Base-by-base conservation (phyloP, 768 basidiomycete genomes). In the Pilatotrama ljubarskyi region DNA sequence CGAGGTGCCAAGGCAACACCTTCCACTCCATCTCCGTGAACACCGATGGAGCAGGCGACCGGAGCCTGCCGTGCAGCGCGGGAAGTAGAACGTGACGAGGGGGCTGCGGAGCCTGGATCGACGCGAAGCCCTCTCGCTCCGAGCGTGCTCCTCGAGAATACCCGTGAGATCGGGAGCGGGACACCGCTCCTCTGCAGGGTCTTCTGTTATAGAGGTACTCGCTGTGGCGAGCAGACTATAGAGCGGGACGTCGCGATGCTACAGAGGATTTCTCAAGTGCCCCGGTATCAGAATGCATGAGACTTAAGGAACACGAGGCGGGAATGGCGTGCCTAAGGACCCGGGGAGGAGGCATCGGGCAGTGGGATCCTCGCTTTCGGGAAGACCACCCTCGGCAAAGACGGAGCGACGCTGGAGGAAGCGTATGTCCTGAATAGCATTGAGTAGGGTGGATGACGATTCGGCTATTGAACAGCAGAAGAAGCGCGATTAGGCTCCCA, bases 11-110 rank as follows among this genome's bases (percentile, higher is more conserved):
- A 57, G 55, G 55, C 26, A 57, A 57, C 55, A 25, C 38, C 3
- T 20, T 25, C n/a, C 55, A 41, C 22, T 25, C 55, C 55, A 56
- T 41, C 47, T 57, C 55, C 55, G 47, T 57, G 55, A 49, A 41
- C 55, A 49, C 55, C 55, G 47, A 57, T 20, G 29, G 42, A 11
- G 32, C 42, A 29, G 24, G 15, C 10, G 37, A 7, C 8, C 55
- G 54, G 55, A 38, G 24, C 18, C 24, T 47, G 46, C 42, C 36
- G 37, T 29, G 22, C 22, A 26, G 26, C 43, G 54, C 54, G 54
- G 44, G 54, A 37, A 14, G 32, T 10, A 18, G 36, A 46, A 25
- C 36, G 52, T 22, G 32, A 43, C 3, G 18, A 15, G 26, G 5
- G 29, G 41, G 26, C 50, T 38, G 50, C 50, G 50, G 50, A 38